Conservation (phyloP, 2,329 filamentous ascomycete species). For the Aspergillus candidus region DNA sequence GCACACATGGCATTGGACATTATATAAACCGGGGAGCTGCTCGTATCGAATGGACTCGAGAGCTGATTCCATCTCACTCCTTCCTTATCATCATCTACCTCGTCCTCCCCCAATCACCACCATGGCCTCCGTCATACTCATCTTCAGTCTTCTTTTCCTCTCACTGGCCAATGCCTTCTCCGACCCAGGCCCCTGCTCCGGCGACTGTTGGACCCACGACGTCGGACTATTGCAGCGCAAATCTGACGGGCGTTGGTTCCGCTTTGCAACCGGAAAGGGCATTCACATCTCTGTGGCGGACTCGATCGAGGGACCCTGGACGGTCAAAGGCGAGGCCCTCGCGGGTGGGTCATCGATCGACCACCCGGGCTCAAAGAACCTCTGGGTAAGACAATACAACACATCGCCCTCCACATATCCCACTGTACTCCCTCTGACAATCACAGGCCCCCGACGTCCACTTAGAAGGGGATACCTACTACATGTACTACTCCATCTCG, state of each 20-base stretch:
- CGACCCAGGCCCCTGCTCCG: constrained; percentile 26
- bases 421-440: background rate
- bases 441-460: constrained; percentile 58
- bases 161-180: constrained; percentile 24
- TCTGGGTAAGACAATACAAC: constrained; percentile 38
- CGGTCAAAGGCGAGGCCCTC: constrained; percentile 42
- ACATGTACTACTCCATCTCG: constrained; percentile 60
- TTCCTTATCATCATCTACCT: constrained; percentile 1
- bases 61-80: background rate
- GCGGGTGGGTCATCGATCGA: constrained; percentile 40
- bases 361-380: constrained; percentile 40
- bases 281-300: constrained; percentile 45
- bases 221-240: constrained; percentile 44
- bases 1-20: too few relatives aligned
- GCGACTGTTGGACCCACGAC: constrained; percentile 41
- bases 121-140: constrained; percentile 11
- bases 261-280: constrained; percentile 48
- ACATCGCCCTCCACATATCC: too few relatives aligned
- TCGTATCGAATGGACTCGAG: background rate
- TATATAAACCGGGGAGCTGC: background rate
- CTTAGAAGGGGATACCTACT: constrained; percentile 53
- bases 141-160: constrained; percentile 18
- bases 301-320: constrained; percentile 47
- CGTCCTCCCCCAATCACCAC: constrained; percentile 3
- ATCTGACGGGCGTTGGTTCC: constrained; percentile 48